Evolutionary conservation across 352 stramenopile species (phyloP).

Genomic region (Phytophthora fragariae): DNA sequence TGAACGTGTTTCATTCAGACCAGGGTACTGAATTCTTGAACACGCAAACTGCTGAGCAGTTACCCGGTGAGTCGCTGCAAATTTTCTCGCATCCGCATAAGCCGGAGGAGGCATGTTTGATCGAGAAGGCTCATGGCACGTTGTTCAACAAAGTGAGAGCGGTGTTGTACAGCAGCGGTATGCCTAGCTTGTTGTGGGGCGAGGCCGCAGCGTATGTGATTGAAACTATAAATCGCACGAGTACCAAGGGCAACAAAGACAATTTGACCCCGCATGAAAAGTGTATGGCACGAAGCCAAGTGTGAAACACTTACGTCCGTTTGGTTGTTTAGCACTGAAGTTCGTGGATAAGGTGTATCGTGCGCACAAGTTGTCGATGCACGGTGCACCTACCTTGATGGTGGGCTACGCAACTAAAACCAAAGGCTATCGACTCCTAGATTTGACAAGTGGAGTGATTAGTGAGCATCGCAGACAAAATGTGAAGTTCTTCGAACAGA

Average conservation of each 20-base stretch:
- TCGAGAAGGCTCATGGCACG: not conserved
- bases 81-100: conserved; percentile 17
- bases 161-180: conserved; percentile 7
- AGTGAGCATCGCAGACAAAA: conserved; percentile 15
- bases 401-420: conserved; percentile 9
- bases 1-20: conserved; percentile 12
- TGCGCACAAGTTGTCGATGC: conserved; percentile 21
- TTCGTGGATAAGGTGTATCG: not conserved
- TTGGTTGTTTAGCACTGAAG: conserved; percentile 6
- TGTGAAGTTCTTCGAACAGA: conserved; percentile 17
- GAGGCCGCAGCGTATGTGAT: conserved; percentile 18
- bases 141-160: conserved; percentile 14
- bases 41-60: not conserved
- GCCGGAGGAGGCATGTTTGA: not conserved
- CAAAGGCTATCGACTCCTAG: conserved; percentile 10
- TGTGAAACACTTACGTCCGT: conserved; percentile 9
- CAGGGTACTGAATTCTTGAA: conserved; percentile 7
- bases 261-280: conserved; percentile 17
- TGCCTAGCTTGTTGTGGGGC: conserved; percentile 12
- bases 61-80: conserved; percentile 16
- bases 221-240: conserved; percentile 9
- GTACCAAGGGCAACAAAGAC: conserved; percentile 13
- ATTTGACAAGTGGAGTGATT: conserved; percentile 7
- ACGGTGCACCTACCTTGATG: conserved; percentile 1
- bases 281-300: conserved; percentile 15